phyloP scores from a whole-genome alignment of 225 moss, liverwort and hornwort species.

The Polytrichum commune region DNA sequence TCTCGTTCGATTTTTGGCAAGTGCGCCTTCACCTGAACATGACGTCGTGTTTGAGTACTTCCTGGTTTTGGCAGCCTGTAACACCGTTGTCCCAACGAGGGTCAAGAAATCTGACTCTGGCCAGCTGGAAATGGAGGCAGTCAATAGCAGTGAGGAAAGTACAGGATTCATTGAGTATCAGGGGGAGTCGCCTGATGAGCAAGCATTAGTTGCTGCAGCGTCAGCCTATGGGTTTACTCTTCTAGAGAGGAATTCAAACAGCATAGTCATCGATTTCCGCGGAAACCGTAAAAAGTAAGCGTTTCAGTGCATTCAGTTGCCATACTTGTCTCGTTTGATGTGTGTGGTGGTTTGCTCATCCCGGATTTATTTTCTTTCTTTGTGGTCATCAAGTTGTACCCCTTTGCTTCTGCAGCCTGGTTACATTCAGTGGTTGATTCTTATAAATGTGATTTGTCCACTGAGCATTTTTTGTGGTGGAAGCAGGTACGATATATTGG shows the following conservation, averaged over 20 bases:
- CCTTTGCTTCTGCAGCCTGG: not conserved
- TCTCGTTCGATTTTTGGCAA: constrained; percentile 41
- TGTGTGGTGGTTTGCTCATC: not conserved
- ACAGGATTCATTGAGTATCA: constrained; percentile 71
- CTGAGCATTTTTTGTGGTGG: constrained; percentile 1
- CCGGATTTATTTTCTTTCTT: no score
- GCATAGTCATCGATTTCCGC: constrained; percentile 58
- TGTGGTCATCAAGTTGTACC: no score
- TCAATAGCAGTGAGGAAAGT: constrained; percentile 34
- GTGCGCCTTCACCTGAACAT: constrained; percentile 29
- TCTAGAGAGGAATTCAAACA: constrained; percentile 66
- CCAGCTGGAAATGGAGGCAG: constrained; percentile 67
- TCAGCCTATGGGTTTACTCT: constrained; percentile 79
- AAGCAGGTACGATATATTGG: constrained; percentile 74
- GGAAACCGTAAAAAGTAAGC: constrained; percentile 50
- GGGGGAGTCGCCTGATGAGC: constrained; percentile 94
- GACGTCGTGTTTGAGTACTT: constrained; percentile 62
- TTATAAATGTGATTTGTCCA: not conserved
- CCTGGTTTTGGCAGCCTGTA: constrained; percentile 80
- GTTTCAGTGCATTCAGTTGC: no score
- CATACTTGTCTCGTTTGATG: not conserved
- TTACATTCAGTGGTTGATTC: not conserved
- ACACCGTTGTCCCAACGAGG: constrained; percentile 82
- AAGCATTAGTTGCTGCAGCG: constrained; percentile 78
- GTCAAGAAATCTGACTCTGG: constrained; percentile 53